These are phyloP conservation scores for Vigna unguiculata DNA, from an alignment of 306 rosid genomes.

Conservation along the genomic window DNA sequence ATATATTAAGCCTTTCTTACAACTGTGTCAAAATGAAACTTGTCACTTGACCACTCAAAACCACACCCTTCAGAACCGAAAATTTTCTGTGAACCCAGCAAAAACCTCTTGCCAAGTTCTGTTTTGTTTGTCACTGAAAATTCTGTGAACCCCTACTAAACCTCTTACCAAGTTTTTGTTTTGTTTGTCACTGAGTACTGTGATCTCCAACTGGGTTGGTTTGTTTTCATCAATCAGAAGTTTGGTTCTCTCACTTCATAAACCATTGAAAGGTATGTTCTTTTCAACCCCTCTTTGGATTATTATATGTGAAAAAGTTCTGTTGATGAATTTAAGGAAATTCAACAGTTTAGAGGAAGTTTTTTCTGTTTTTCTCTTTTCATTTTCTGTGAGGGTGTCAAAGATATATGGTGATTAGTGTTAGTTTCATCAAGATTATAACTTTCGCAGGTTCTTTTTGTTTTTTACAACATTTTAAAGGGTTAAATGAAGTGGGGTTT, in stretches of 20 bases:
- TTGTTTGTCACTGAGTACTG: background rate
- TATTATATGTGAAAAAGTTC: background rate
- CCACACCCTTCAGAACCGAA: conserved; percentile 41
- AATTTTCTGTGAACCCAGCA: background rate
- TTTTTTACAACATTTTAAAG: background rate
- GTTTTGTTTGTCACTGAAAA: too few species aligned
- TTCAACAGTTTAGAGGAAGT: background rate
- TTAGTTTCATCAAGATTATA: conserved; percentile 7
- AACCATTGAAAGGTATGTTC: conserved; percentile 44
- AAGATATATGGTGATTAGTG: conserved; percentile 20
- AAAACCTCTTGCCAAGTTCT: too few species aligned
- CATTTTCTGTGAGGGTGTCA: background rate
- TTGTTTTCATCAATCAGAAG: conserved; percentile 33
- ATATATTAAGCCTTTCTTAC: background rate
- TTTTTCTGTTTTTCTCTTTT: background rate
- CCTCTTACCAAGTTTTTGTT: conserved; percentile 2
- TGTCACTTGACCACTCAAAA: conserved; percentile 23
- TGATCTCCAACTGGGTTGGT: conserved; percentile 42
- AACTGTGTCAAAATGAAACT: background rate
- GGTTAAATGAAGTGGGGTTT: conserved; percentile 33
- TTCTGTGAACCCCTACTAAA: background rate
- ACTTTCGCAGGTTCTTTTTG: background rate
- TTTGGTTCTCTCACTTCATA: conserved; percentile 27
- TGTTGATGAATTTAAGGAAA: conserved; percentile 19
- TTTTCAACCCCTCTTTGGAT: background rate